Evolutionary conservation across 106 monocot species (phyloP), one percentile per base, ranked within the genome.

Genomic region (Hemerocallis citrina): DNA sequence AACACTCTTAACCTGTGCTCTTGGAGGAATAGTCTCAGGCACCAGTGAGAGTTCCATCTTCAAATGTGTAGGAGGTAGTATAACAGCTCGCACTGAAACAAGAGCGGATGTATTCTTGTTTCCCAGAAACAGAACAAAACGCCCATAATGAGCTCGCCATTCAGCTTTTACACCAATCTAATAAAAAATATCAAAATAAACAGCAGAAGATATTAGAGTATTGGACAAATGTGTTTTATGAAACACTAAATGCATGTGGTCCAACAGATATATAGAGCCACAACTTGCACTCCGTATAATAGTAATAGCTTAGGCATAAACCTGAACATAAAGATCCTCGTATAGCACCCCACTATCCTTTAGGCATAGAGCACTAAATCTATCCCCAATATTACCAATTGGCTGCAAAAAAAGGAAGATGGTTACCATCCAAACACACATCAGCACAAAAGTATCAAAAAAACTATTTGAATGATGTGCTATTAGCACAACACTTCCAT

Each of bases 1-100:
- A 39, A 13, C 7, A 14, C 28, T 51, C 25, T 43, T 8, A 17
- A 98, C 96, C 85, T 98, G 96, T 62, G 96, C 91, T 75, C 96
- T 87, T 72, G 96, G 96, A 77, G 96, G 96, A 77, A 98, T 92
- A 25, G 85, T 98, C 9, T 98, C 96, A 63, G 96, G 96, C 22
- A 92, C 77, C 42, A 79, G 35, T 5, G 87, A 87, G 10, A 88
- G 79, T 63, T 98, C 91, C 66, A 86, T 70, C 37, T 77, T 92
- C 25, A 98, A 66, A 68, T 98, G 91, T 10, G 82, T 61, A 29
- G 96, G 96, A 29, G 96, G 96, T 35, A 98, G 75, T 64, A 98
- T 85, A 17, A 75, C 35, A 55, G 82, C 88, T 49, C 54, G 64
- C 32, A 98, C 91, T 59, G 87, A 88, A 50, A 25, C 32, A 68